Evolutionary conservation across 352 stramenopile species (phyloP).

Genomic region (Phytophthora kernoviae): DNA sequence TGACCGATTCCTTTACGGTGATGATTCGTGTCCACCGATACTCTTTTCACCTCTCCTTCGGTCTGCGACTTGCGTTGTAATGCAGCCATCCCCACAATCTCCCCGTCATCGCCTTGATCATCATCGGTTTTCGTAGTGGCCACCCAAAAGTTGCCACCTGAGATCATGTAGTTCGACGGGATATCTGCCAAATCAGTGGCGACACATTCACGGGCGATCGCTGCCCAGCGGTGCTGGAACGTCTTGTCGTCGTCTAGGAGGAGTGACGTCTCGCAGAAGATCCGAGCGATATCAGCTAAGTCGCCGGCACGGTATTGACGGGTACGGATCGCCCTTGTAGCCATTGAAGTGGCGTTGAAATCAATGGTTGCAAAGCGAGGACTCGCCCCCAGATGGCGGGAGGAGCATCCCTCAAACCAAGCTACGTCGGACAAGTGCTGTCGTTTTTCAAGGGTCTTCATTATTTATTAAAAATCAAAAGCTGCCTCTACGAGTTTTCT

Average conservation of each 20-base stretch:
- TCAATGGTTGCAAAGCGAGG: constrained; percentile 2
- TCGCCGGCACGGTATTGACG: constrained; percentile 12
- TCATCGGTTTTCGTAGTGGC: background rate
- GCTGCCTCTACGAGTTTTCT: constrained; percentile 20
- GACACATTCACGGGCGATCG: constrained; percentile 1
- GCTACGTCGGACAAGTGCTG: constrained; percentile 1
- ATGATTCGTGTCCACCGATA: constrained; percentile 12
- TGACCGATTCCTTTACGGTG: constrained; percentile 14
- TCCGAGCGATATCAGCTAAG: constrained; percentile 7
- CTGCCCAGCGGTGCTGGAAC: constrained; percentile 9
- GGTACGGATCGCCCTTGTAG: background rate
- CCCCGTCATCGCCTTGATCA: background rate
- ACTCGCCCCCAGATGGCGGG: too few relatives aligned
- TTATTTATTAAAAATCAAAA: background rate
- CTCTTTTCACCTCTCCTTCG: constrained; percentile 17
- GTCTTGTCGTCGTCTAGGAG: constrained; percentile 13
- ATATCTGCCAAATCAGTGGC: constrained; percentile 12
- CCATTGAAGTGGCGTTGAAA: background rate
- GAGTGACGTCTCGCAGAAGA: constrained; percentile 11
- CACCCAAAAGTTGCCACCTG: constrained; percentile 30
- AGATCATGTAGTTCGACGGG: constrained; percentile 11
- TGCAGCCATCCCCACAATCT: constrained; percentile 18
- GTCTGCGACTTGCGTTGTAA: background rate
- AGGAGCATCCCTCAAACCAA: too few relatives aligned
- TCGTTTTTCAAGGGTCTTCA: background rate